Base-by-base conservation (phyloP, 371 early-diverging fungal species). In the Syncephalastrum monosporum region DNA sequence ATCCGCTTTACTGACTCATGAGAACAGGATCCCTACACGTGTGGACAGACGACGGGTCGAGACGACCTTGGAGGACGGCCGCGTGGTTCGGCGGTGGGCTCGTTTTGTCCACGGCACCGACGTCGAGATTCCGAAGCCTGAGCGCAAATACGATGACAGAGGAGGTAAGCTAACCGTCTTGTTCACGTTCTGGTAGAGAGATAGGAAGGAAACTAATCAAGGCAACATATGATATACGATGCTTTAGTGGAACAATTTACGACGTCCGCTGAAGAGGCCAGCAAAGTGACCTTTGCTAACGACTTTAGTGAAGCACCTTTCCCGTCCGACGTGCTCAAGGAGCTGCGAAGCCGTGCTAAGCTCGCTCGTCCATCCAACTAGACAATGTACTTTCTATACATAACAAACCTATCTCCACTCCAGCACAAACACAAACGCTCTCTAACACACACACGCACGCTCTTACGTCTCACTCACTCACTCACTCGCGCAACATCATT, bases 51-150 rank as follows among this genome's bases (percentile, higher is more conserved):
- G 79, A 12, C 63, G 70, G 50, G 65, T 67, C 12, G 69, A 68
- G 49, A 68, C 60, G 42, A 71, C 70, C 21, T 53, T 71, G 33
- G 71, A 69, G 5, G 76, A 72, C 53, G 79, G 76, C 16, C 62
- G 72, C 42, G 57, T 69, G 19, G 54, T 67, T 24, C 58, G 69
- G 50, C 68, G 68, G 45, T 74, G 74, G 71, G 55, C 61, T 54
- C 59, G 79, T 52, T 75, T 74, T 67, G 76, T 74, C 8, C 68
- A 70, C 17, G 71, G 69, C 15, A 74, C 74, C n/a, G 74, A 75
- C 49, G 64, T 75, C 15, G 76, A 72, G 55, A 79, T 79, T 47
- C 74, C 76, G 15, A 75, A 79, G 49, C 74, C 76, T 42, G 42
- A 46, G 19, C 63, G 60, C 56, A 71, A 68, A 67, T 75, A 75